Conservation (phyloP, 441 rosid species). For the Corymbia calophylla region DNA sequence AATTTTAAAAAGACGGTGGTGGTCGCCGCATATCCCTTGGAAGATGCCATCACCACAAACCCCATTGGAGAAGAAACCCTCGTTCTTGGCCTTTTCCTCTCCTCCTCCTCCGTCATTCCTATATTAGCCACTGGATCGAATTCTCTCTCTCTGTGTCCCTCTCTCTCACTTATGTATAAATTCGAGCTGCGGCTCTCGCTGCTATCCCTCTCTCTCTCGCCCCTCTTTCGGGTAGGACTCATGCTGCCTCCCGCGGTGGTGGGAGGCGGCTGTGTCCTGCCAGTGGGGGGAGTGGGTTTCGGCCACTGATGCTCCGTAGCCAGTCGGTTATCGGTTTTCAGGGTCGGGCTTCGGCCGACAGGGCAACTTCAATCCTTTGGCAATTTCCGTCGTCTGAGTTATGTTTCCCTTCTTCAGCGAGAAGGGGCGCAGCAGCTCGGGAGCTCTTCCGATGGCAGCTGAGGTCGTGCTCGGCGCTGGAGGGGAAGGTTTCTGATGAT, state of each 20-base stretch:
- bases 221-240: neutral
- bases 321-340: neutral
- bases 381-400: neutral
- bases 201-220: neutral
- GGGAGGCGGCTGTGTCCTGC: neutral
- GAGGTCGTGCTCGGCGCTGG: neutral
- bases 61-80: neutral
- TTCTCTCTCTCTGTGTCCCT: neutral
- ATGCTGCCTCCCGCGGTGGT: neutral
- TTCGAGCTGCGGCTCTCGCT: neutral
- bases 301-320: neutral
- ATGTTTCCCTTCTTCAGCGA: neutral
- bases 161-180: neutral
- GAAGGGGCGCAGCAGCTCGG: neutral
- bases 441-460: neutral
- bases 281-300: neutral
- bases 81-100: neutral
- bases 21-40: slow-evolving; percentile 39
- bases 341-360: neutral
- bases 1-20: neutral
- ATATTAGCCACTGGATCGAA: neutral
- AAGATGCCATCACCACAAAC: slow-evolving; percentile 28
- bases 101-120: neutral
- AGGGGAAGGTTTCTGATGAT: neutral
- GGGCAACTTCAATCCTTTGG: slow-evolving; percentile 46